Base-by-base conservation (phyloP, 305 asterid species). In the Euphrasia arctica region DNA sequence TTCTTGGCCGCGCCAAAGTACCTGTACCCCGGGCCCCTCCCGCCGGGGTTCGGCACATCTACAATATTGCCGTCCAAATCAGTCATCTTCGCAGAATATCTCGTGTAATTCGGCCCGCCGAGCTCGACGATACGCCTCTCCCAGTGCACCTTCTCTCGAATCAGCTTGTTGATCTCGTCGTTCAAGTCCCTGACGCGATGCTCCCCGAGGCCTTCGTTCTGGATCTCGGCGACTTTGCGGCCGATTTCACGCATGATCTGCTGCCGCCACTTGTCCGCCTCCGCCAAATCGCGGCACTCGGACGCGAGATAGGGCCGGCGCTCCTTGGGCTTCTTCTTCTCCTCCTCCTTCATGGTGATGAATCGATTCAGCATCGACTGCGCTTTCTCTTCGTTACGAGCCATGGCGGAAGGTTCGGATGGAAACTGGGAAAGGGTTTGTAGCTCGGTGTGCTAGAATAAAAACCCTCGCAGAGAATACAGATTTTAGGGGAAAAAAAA, bases 261-360 rank as follows among this genome's bases (percentile, higher is more conserved):
- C 83, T 92, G 98, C 45, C 97, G 83, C 98, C 98, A 90, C 80
- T 79, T 90, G 82, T 92, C 97, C 3, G 97, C 97, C 68, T 92
- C 98, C 12, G 96, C 91, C 66, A 86, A 70, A 70, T 90, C 97
- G 34, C 99, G 97, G 70, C 99, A 93, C 71, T 90, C 99, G 3
- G 97, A 93, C 9, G 99, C 97, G 63, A 90, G 80, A 68, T 69
- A 93, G 1, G 97, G 99, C 9, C 97, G 96, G 22, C 99, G 97
- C 73, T 90, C 96, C 72, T 86, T 93, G 31, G 98, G 98, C 36
- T 86, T 90, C 82, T 84, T 86, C 75, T 85, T 88, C 75, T 90
- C 96, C 56, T 93, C 95, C 55, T 73, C 85, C 70, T 93, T 93
- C 96, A 88, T 88, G 41, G 98, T 39, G 66, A 90, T 83, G 83